Percentiles rank a stretch among this genome's conserved stretches.
phyloP scores from a whole-genome alignment of 768 basidiomycete genomes.

The Tricholoma bakamatsutake region DNA sequence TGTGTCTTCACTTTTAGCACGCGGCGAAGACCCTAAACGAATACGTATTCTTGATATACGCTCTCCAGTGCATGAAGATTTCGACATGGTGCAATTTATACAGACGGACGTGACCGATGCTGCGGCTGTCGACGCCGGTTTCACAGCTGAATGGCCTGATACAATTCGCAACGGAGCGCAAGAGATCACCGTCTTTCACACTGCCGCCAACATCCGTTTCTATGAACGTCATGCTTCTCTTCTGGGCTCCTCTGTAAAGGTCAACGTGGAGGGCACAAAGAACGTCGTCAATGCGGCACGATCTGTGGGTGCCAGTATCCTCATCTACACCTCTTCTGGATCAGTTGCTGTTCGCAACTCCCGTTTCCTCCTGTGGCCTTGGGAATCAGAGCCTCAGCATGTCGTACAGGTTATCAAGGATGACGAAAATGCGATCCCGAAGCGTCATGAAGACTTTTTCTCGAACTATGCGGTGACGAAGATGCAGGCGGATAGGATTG shows the following conservation, averaged over 20 bases:
- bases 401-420: constrained; percentile 64
- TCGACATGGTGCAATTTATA: constrained; percentile 52
- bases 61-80: constrained; percentile 50
- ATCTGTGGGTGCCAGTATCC: constrained; percentile 44
- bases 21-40: constrained; percentile 61
- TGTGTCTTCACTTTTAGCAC: constrained; percentile 55
- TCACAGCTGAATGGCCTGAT: constrained; percentile 59
- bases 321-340: constrained; percentile 73
- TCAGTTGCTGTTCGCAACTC: constrained; percentile 53
- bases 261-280: constrained; percentile 63
- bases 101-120: constrained; percentile 54
- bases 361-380: constrained; percentile 69
- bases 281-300: constrained; percentile 61
- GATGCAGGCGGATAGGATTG: constrained; percentile 44
- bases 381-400: constrained; percentile 52
- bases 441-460: constrained; percentile 56
- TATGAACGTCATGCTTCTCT: constrained; percentile 56
- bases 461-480: constrained; percentile 78
- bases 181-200: constrained; percentile 66
- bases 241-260: constrained; percentile 46
- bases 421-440: constrained; percentile 47
- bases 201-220: constrained; percentile 73
- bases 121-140: constrained; percentile 50
- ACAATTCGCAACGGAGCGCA: constrained; percentile 16
- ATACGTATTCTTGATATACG: constrained; percentile 68